A percentile compares a stretch with the other conserved stretches of the same genome.
phyloP scores from a whole-genome alignment of 495 filamentous ascomycete species.

The Chaetomium cochliodes region DNA sequence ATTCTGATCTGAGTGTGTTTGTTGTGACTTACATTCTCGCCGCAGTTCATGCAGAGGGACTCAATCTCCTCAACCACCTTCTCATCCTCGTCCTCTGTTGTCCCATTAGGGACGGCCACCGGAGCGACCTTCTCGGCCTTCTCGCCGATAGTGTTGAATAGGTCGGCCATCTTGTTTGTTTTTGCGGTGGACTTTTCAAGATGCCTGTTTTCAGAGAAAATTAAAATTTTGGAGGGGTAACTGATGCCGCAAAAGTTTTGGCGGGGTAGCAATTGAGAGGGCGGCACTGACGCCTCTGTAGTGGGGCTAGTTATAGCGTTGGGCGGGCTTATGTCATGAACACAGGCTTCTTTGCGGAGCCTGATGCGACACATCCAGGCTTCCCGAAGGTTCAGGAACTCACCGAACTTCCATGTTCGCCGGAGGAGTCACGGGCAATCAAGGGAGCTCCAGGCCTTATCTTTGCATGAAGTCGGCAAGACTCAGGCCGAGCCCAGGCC shows the following conservation, averaged over 20 bases:
- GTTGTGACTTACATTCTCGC: constrained; percentile 69
- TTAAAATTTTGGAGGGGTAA: constrained; percentile 44
- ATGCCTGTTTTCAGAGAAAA: constrained; percentile 30
- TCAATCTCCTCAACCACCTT: constrained; percentile 60
- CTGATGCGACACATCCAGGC: constrained; percentile 20
- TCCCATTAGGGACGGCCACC: constrained; percentile 31
- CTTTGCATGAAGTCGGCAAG: constrained; percentile 54
- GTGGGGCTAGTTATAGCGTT: constrained; percentile 25
- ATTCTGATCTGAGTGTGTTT: background rate
- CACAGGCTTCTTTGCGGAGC: constrained; percentile 3
- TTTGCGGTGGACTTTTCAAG: constrained; percentile 15
- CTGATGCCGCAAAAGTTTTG: constrained; percentile 27
- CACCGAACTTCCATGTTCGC: background rate
- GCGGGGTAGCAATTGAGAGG: constrained; percentile 26
- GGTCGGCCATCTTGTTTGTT: constrained; percentile 39
- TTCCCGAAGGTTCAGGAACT: constrained; percentile 32
- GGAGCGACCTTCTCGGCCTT: constrained; percentile 51
- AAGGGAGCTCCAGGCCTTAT: background rate
- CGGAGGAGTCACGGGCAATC: background rate
- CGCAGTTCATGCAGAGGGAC: constrained; percentile 53
- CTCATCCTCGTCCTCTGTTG: constrained; percentile 45
- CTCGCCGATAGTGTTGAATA: constrained; percentile 56
- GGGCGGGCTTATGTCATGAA: constrained; percentile 35
- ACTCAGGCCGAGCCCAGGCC: constrained; percentile 46
- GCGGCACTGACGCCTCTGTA: constrained; percentile 14